Evolutionary conservation across 129 eudicot genomes (phyloP).

Genomic region (Gnaphalium uliginosum): DNA sequence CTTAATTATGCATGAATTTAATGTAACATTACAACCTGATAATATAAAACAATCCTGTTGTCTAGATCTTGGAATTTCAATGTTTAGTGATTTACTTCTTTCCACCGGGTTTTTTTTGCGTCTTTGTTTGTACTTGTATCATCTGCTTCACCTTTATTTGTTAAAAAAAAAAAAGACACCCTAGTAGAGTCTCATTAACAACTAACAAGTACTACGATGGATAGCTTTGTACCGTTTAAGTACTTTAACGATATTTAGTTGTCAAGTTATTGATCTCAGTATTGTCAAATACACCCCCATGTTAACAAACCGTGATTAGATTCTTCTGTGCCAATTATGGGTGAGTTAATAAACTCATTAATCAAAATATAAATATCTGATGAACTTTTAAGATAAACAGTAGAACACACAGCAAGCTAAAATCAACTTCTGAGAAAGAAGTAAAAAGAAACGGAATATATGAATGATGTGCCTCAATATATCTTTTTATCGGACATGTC

Average conservation of each 20-base stretch:
- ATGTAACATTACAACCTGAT: constrained; percentile 6
- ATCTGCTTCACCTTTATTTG: constrained; percentile 1
- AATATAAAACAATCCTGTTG: constrained; percentile 2
- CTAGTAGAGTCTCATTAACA: neutral
- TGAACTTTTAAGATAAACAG: constrained; percentile 3
- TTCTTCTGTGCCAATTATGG: neutral
- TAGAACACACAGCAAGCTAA: neutral
- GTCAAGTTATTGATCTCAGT: neutral
- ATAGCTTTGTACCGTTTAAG: neutral
- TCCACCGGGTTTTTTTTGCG: neutral
- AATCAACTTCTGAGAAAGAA: neutral
- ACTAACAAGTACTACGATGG: neutral
- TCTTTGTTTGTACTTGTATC: constrained; percentile 1
- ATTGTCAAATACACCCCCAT: constrained; percentile 7
- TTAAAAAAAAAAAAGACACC: neutral
- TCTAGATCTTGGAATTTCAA: neutral
- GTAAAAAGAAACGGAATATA: neutral
- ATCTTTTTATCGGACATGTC: neutral
- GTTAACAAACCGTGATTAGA: neutral
- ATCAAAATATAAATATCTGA: neutral
- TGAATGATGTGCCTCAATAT: neutral
- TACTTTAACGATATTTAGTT: neutral
- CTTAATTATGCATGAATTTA: neutral
- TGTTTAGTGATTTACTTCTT: neutral
- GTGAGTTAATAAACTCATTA: neutral